phyloP scores from a whole-genome alignment of 2,329 filamentous ascomycete species.

The Aspergillus nomiae region DNA sequence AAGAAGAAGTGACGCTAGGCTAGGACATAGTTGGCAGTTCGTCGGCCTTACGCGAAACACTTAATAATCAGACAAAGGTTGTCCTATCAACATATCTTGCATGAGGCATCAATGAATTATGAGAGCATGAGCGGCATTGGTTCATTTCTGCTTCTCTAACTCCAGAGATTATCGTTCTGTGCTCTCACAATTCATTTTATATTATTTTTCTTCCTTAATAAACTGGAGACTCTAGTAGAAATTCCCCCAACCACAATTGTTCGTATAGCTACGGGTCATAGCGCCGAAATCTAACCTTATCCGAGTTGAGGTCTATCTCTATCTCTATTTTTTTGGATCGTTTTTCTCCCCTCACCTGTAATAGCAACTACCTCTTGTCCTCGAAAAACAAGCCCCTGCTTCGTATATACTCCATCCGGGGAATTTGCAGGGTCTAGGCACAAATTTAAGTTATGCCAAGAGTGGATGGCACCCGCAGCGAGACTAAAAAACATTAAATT shows the following conservation, averaged over 20 bases:
- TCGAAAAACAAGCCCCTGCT: too few relatives aligned
- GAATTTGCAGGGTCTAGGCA: neutral
- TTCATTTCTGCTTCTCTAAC: neutral
- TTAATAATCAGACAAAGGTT: neutral
- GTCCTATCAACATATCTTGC: neutral
- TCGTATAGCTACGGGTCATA: neutral
- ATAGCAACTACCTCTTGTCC: too few relatives aligned
- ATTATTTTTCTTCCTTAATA: neutral
- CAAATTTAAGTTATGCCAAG: slow-evolving; percentile 4
- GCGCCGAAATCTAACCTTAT: too few relatives aligned
- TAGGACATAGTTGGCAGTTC: neutral
- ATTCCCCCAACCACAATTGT: neutral
- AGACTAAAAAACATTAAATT: neutral
- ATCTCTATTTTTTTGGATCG: too few relatives aligned
- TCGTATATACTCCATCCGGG: too few relatives aligned
- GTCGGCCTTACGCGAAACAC: neutral
- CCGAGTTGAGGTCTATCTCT: neutral
- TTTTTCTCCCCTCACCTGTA: too few relatives aligned
- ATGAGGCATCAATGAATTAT: neutral
- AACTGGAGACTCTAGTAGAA: neutral
- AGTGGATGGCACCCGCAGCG: neutral
- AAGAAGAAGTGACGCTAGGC: neutral
- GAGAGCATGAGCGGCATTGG: neutral
- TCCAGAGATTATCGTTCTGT: neutral
- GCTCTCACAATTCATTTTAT: neutral